These are phyloP conservation scores for Ormosia emarginata DNA, from an alignment of 306 rosid species.

Conservation along the genomic window DNA sequence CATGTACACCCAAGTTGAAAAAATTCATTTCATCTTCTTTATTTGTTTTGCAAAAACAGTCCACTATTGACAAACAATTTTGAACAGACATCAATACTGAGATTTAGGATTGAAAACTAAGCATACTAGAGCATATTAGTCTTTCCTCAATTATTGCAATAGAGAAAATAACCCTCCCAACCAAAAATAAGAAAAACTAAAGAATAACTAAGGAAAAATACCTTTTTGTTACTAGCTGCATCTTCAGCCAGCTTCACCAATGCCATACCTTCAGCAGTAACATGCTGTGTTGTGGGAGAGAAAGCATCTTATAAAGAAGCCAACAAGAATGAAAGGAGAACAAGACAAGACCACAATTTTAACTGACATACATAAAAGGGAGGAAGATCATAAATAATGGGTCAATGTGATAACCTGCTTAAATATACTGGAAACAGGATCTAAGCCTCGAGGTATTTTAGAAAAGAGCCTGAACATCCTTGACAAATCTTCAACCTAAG, in stretches of 20 bases:
- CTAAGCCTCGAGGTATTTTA: conserved; percentile 83
- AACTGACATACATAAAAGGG: not conserved
- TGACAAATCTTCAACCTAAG: conserved; percentile 81
- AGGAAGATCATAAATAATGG: not conserved
- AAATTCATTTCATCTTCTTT: not conserved
- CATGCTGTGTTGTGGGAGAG: conserved; percentile 59
- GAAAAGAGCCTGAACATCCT: conserved; percentile 95
- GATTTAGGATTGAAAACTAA: not conserved
- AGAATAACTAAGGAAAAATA: conserved; percentile 21
- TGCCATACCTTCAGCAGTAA: conserved; percentile 82
- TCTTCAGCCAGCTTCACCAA: conserved; percentile 92
- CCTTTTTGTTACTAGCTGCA: conserved; percentile 93
- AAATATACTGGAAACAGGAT: conserved; percentile 81
- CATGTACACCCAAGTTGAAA: not conserved
- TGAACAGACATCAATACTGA: not conserved
- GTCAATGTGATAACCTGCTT: conserved; percentile 59
- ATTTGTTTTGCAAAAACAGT: not conserved
- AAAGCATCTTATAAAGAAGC: conserved; percentile 2
- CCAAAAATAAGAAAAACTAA: conserved; percentile 1
- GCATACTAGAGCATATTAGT: not conserved
- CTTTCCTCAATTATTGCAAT: not conserved
- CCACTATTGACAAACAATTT: not conserved
- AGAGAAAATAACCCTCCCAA: not conserved
- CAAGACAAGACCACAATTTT: not conserved
- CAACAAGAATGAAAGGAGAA: not conserved